Evolutionary conservation across 176 grass and related monocot species (phyloP).

Genomic region (Cenchrus fungigraminus): DNA sequence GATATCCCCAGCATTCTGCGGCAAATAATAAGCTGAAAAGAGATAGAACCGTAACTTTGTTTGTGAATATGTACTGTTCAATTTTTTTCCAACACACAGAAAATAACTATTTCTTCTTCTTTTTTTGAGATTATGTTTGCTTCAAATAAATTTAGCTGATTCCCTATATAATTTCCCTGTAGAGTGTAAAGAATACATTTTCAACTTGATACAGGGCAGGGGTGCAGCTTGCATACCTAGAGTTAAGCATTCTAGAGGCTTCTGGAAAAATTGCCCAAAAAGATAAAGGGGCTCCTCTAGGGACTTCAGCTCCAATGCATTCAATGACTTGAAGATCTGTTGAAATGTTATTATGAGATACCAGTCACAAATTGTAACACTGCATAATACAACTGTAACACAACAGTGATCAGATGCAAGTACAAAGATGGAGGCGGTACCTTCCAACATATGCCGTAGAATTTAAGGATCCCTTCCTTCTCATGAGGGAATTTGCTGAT

Average conservation of each 20-base stretch:
- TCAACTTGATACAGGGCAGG: background rate
- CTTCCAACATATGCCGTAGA: slow-evolving; percentile 92
- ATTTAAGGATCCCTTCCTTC: slow-evolving; percentile 76
- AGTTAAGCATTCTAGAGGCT: slow-evolving; percentile 93
- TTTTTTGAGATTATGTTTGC: background rate
- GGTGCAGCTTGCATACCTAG: slow-evolving; percentile 55
- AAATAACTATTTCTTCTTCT: background rate
- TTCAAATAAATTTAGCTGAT: slow-evolving; percentile 24
- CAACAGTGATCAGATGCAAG: background rate
- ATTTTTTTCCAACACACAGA: background rate
- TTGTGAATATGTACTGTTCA: background rate
- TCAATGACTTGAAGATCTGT: slow-evolving; percentile 92
- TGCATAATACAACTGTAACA: slow-evolving; percentile 9
- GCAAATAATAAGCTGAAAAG: slow-evolving; percentile 85
- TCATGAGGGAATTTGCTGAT: slow-evolving; percentile 89
- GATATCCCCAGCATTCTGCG: slow-evolving; percentile 93
- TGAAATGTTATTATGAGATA: slow-evolving; percentile 27
- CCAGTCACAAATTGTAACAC: background rate
- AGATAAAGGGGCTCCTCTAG: slow-evolving; percentile 93
- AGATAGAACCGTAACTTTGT: slow-evolving; percentile 19
- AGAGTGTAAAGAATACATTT: background rate
- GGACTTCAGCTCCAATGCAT: slow-evolving; percentile 92
- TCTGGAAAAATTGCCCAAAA: slow-evolving; percentile 92
- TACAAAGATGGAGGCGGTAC: slow-evolving; percentile 30
- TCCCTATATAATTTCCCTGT: background rate